Base-by-base conservation (phyloP, 345 rosid genomes). In the Dimocarpus longan region DNA sequence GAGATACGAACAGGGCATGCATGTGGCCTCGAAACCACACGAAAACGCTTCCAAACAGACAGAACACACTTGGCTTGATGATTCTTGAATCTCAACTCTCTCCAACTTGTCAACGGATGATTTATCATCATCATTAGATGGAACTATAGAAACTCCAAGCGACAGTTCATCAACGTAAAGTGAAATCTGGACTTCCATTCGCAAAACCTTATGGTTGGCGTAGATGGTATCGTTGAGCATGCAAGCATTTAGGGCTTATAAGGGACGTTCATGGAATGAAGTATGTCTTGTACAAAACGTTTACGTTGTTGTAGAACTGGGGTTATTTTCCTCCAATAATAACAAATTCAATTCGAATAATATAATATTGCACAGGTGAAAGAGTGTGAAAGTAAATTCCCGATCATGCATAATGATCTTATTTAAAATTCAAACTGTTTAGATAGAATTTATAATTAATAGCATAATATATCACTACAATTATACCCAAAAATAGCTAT, bases 1-100 rank as follows among this genome's bases (percentile, higher is more conserved):
- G 11, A 54, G 21, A 70, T 75, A 76, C 18, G 24, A 22, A 21
- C 79, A 76, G 3, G 83, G 83, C 79, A 80, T 40, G 3, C 78
- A 16, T 16, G 42, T 67, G 3, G 48, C 78, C 32, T 28, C 60
- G 12, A 26, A 6, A 3, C 26, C 59, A 13, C 10, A 3, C n/a
- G 0, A 7, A 37, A 70, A n/a, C 26, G 2, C 67, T 18, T 78
- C 60, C 73, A 79, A 40, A 16, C 78, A 74, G 13, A 79, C 46
- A 1, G 4, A 22, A 32, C 82, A 74, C 5, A 0, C 0, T 24
- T 22, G 12, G 9, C 10, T 16, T 7, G 21, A 26, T 8, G 21
- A 52, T n/a, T 54, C 64, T 26, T 69, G 64, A 18, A 16, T 48
- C 5, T 10, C 32, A 42, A 80, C 42, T 18, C 0, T 75, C 63